Evolutionary conservation across 805 yeast genomes (phyloP).

Genomic region (Ogataea nonfermentans): DNA sequence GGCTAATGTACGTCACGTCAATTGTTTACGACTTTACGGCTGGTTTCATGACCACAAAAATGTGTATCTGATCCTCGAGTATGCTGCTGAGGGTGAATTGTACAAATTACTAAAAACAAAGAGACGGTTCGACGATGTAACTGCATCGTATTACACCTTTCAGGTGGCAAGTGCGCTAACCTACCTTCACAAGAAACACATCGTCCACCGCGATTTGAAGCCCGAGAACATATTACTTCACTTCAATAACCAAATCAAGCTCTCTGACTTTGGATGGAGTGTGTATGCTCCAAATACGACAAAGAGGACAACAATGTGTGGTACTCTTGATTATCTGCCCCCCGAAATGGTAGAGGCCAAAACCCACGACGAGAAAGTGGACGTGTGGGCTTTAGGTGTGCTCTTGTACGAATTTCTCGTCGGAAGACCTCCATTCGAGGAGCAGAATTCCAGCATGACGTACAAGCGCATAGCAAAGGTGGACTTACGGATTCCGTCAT

Average conservation of each 20-base stretch:
- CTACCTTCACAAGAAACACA: constrained; percentile 74
- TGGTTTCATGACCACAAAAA: constrained; percentile 79
- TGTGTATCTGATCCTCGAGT: constrained; percentile 83
- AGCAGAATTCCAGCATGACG: constrained; percentile 70
- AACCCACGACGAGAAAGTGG: constrained; percentile 76
- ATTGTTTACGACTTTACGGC: constrained; percentile 77
- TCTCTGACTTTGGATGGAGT: constrained; percentile 97
- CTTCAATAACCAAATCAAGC: constrained; percentile 70
- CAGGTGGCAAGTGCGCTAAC: constrained; percentile 81
- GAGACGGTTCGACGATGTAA: constrained; percentile 66
- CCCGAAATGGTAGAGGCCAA: constrained; percentile 91
- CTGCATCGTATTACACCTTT: constrained; percentile 74
- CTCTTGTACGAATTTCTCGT: constrained; percentile 80
- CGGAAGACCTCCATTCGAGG: constrained; percentile 93
- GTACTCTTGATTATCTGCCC: constrained; percentile 90
- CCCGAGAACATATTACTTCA: constrained; percentile 89
- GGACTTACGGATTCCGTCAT: constrained; percentile 71
- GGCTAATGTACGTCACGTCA: constrained; percentile 70
- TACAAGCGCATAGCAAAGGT: constrained; percentile 76
- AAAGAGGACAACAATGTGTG: constrained; percentile 82
- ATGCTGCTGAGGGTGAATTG: constrained; percentile 81
- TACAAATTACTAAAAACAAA: constrained; percentile 67
- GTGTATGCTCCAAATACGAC: constrained; percentile 55
- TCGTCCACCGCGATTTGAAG: constrained; percentile 90
- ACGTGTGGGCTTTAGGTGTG: constrained; percentile 91